Conservation (phyloP, 805 yeast species). For the Candida xyloterini region DNA sequence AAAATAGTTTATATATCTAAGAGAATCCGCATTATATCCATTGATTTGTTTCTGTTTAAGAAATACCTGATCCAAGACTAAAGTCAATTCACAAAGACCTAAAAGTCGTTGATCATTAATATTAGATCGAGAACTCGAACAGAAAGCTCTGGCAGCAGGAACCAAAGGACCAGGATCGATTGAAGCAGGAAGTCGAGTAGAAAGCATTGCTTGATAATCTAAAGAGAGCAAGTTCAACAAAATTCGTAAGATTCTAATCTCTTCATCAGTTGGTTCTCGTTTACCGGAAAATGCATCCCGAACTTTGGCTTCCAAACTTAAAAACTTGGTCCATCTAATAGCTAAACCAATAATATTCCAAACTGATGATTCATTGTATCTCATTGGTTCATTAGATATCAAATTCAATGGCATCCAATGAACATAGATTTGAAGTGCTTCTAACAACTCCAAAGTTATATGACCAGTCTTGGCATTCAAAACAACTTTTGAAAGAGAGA, state of each 20-base stretch:
- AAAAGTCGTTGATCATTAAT: conserved; percentile 15
- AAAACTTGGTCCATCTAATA: conserved; percentile 15
- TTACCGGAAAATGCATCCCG: conserved; percentile 6
- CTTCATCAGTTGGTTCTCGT: conserved; percentile 7
- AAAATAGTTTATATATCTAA: conserved; percentile 12
- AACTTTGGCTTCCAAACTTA: conserved; percentile 13
- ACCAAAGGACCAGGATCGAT: conserved; percentile 19
- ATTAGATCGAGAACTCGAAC: conserved; percentile 9
- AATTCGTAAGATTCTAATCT: conserved; percentile 15
- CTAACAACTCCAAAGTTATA: conserved; percentile 16
- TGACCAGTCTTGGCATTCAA: conserved; percentile 10
- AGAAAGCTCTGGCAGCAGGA: conserved; percentile 11
- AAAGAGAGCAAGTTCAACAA: conserved; percentile 16
- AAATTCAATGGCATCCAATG: conserved; percentile 18
- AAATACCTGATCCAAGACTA: conserved; percentile 13
- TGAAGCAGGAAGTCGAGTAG: conserved; percentile 17
- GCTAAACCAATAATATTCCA: conserved; percentile 18
- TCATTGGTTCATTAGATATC: neutral
- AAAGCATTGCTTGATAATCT: conserved; percentile 18
- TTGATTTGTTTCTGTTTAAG: neutral
- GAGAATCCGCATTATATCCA: conserved; percentile 3
- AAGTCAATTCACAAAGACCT: conserved; percentile 18
- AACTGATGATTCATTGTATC: conserved; percentile 16
- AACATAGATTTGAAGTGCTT: conserved; percentile 17
- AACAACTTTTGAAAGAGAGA: conserved; percentile 11